A percentile compares a stretch with the other conserved stretches of the same genome.
These are phyloP conservation scores for Rhamnella rubrinervis DNA, from an alignment of 331 rosid species.

Conservation along the genomic window DNA sequence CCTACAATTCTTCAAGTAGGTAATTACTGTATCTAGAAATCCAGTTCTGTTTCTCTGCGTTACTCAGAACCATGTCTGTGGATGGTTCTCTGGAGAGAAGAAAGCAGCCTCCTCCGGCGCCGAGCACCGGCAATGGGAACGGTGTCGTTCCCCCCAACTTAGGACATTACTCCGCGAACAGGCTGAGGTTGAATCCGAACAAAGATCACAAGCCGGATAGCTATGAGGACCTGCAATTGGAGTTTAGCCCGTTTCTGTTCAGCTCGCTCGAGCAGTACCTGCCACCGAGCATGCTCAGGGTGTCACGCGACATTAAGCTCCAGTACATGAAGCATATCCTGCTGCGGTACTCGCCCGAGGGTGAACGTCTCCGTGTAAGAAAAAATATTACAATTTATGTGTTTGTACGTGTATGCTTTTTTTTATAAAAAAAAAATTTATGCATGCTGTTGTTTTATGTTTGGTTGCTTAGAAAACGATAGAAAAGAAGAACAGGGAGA, in stretches of 20 bases:
- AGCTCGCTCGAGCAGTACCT: conserved; percentile 80
- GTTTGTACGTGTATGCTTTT: not conserved
- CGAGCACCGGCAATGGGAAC: conserved; percentile 39
- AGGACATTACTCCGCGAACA: conserved; percentile 21
- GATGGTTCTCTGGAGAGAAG: conserved; percentile 48
- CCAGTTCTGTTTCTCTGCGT: not conserved
- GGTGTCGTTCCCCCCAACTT: conserved; percentile 21
- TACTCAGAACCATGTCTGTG: conserved; percentile 41
- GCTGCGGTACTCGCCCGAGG: conserved; percentile 63
- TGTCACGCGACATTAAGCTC: conserved; percentile 63
- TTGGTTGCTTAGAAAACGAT: conserved; percentile 15
- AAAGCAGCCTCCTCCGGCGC: conserved; percentile 31
- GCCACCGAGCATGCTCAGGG: conserved; percentile 57
- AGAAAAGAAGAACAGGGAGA: not conserved
- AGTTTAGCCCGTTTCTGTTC: conserved; percentile 71
- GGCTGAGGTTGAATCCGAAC: conserved; percentile 56
- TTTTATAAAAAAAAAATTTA: not conserved
- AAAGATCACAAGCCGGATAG: conserved; percentile 70
- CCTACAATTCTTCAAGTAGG: not conserved
- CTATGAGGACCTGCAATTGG: conserved; percentile 72
- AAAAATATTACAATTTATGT: not conserved
- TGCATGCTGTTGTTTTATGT: not conserved
- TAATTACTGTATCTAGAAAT: not conserved
- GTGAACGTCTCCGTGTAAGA: conserved; percentile 72
- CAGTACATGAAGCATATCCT: conserved; percentile 72